A percentile compares a stretch with the other conserved stretches of the same genome.
phyloP scores from a whole-genome alignment of 1,284 basidiomycete species.

The Hortiboletus rubellus region DNA sequence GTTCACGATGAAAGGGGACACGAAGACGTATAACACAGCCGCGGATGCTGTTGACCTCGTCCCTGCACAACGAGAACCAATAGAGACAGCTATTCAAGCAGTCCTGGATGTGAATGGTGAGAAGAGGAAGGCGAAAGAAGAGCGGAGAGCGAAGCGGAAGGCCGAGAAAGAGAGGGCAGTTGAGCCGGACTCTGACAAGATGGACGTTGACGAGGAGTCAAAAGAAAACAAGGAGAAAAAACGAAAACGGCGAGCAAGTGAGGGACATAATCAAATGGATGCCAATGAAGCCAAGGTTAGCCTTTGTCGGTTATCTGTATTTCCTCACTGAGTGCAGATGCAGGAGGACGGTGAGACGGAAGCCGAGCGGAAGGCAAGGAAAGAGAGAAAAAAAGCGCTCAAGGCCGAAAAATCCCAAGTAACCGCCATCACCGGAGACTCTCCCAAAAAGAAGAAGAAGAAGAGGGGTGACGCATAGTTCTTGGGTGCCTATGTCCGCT shows the following conservation, averaged over 20 bases:
- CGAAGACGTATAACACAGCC: constrained; percentile 79
- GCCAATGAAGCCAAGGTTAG: constrained; percentile 44
- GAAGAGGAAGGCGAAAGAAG: constrained; percentile 77
- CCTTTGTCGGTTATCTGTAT: constrained; percentile 10
- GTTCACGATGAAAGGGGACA: constrained; percentile 77
- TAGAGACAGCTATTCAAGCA: constrained; percentile 62
- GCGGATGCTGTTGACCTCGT: constrained; percentile 79
- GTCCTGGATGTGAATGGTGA: constrained; percentile 78
- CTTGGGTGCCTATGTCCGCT: not conserved
- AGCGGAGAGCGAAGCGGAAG: constrained; percentile 65
- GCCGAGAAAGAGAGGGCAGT: constrained; percentile 58
- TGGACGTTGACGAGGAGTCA: constrained; percentile 47
- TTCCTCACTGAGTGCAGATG: constrained; percentile 9
- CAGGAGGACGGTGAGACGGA: constrained; percentile 59
- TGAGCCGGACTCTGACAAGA: constrained; percentile 44
- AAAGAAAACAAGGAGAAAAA: constrained; percentile 62
- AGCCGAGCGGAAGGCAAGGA: constrained; percentile 71
- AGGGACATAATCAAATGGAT: constrained; percentile 37
- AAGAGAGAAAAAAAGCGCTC: constrained; percentile 69
- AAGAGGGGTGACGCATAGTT: constrained; percentile 52
- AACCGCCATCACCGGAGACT: constrained; percentile 46
- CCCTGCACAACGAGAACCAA: constrained; percentile 78
- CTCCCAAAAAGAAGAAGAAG: constrained; percentile 78
- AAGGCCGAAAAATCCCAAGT: constrained; percentile 69
- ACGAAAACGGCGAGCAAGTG: constrained; percentile 69